Conservation (phyloP, 805 yeast genomes). For the Metschnikowia arizonensis region DNA sequence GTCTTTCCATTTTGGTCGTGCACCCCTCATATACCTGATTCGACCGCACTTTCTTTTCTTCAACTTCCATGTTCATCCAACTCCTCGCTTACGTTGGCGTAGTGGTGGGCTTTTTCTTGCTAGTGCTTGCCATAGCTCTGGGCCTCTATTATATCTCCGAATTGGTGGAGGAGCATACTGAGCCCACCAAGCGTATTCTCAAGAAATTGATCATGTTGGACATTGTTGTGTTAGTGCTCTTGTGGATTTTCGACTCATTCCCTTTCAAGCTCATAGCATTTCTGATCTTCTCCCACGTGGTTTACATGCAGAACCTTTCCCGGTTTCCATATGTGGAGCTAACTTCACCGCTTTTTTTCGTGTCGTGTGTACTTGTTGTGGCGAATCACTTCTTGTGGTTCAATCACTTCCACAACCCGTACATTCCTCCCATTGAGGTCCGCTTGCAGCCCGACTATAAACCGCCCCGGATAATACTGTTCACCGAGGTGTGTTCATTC, state of each 20-base stretch:
- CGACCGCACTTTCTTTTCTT: neutral
- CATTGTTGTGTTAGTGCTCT: slow-evolving; percentile 49
- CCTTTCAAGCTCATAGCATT: slow-evolving; percentile 66
- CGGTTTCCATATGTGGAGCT: slow-evolving; percentile 82
- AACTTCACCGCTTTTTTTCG: slow-evolving; percentile 64
- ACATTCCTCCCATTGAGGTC: slow-evolving; percentile 64
- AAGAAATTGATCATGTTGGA: slow-evolving; percentile 59
- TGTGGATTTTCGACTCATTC: slow-evolving; percentile 73
- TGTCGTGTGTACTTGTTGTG: slow-evolving; percentile 68
- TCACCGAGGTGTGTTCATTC: slow-evolving; percentile 90
- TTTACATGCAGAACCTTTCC: slow-evolving; percentile 72
- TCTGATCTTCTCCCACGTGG: slow-evolving; percentile 63
- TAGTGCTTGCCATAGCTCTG: slow-evolving; percentile 64
- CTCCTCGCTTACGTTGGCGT: slow-evolving; percentile 37
- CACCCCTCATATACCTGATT: neutral
- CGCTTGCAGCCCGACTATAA: slow-evolving; percentile 54
- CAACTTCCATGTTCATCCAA: slow-evolving; percentile 33
- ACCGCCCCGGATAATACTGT: slow-evolving; percentile 70
- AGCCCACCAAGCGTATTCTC: slow-evolving; percentile 71
- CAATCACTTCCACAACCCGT: slow-evolving; percentile 68
- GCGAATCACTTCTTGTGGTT: slow-evolving; percentile 89
- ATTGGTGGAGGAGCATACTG: slow-evolving; percentile 88
- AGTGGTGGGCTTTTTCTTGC: slow-evolving; percentile 37
- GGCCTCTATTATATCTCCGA: slow-evolving; percentile 91
- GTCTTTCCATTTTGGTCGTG: too few relatives aligned